phyloP scores from a whole-genome alignment of 352 stramenopile genomes.

The Globisporangium orthogonon region DNA sequence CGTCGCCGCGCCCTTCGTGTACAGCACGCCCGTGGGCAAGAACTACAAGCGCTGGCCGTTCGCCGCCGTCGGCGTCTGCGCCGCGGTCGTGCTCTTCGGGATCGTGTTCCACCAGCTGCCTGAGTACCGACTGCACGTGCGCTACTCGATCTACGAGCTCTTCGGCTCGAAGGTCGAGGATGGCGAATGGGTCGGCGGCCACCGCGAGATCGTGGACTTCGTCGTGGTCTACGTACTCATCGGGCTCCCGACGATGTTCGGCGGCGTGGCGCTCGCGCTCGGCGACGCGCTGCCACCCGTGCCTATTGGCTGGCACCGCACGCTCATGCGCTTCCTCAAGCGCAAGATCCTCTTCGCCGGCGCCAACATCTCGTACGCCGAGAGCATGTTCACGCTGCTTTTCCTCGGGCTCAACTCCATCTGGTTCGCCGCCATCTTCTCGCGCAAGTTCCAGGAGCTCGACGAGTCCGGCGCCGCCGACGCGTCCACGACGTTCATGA shows the following conservation, averaged over 20 bases:
- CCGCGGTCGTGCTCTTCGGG: conserved; percentile 40
- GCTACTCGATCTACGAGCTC: conserved; percentile 54
- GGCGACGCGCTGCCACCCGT: conserved; percentile 67
- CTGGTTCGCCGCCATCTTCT: conserved; percentile 79
- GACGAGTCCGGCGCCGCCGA: conserved; percentile 44
- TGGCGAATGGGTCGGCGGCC: conserved; percentile 57
- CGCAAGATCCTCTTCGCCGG: conserved; percentile 64
- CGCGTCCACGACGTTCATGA: conserved; percentile 29
- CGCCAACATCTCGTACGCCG: conserved; percentile 76
- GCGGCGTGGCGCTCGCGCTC: conserved; percentile 52
- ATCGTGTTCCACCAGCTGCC: conserved; percentile 73
- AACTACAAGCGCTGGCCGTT: conserved; percentile 83
- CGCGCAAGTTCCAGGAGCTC: conserved; percentile 46
- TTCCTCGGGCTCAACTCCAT: conserved; percentile 76
- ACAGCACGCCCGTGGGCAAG: conserved; percentile 70
- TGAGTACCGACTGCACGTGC: conserved; percentile 58
- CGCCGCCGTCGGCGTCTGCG: conserved; percentile 41
- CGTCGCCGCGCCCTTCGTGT: conserved; percentile 62
- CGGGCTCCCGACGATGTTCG: conserved; percentile 67
- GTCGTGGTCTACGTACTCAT: conserved; percentile 66
- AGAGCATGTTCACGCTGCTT: conserved; percentile 57
- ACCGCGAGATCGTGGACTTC: conserved; percentile 74
- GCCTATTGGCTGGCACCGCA: conserved; percentile 61
- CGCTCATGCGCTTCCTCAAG: conserved; percentile 75
- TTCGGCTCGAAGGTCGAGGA: conserved; percentile 48